These are phyloP conservation scores for Fusarium aywerte DNA, from an alignment of 2,329 filamentous ascomycete species.

Conservation along the genomic window DNA sequence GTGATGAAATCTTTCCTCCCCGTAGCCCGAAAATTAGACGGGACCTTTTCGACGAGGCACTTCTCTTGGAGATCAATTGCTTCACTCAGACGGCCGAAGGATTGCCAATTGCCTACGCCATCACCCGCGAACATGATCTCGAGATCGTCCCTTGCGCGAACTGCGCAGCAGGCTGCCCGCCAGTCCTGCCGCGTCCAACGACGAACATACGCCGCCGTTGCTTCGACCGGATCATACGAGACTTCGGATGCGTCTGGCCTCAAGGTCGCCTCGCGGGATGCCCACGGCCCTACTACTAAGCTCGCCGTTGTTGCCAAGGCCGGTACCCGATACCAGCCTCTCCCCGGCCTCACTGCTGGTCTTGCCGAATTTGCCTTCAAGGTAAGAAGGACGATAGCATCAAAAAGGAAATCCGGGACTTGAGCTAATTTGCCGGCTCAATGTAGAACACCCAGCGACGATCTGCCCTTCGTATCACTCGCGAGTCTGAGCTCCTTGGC, in stretches of 20 bases:
- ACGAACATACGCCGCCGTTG: conserved; percentile 69
- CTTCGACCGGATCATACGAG: conserved; percentile 83
- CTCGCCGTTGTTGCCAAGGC: conserved; percentile 93
- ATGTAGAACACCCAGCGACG: conserved; percentile 83
- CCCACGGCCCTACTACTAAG: conserved; percentile 87
- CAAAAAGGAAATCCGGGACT: conserved; percentile 19
- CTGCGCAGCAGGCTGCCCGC: conserved; percentile 67
- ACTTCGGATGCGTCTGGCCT: conserved; percentile 85
- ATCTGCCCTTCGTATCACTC: conserved; percentile 90
- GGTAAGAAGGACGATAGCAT: conserved; percentile 60
- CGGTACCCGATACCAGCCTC: conserved; percentile 90
- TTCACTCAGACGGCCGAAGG: conserved; percentile 55
- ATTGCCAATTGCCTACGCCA: conserved; percentile 67
- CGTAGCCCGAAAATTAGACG: conserved; percentile 58
- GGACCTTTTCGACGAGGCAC: conserved; percentile 57
- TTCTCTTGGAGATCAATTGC: conserved; percentile 55
- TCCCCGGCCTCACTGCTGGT: conserved; percentile 88
- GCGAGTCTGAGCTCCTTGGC: conserved; percentile 95
- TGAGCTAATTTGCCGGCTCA: conserved; percentile 61
- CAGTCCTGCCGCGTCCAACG: conserved; percentile 67
- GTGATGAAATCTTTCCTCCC: conserved; percentile 48
- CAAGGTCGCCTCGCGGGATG: conserved; percentile 92
- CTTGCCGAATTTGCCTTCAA: conserved; percentile 98
- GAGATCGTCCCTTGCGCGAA: conserved; percentile 68
- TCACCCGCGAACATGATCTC: conserved; percentile 70